Percentiles rank a stretch among this genome's conserved stretches.
phyloP scores from a whole-genome alignment of 2,329 filamentous ascomycete genomes.

The Alternaria panax region DNA sequence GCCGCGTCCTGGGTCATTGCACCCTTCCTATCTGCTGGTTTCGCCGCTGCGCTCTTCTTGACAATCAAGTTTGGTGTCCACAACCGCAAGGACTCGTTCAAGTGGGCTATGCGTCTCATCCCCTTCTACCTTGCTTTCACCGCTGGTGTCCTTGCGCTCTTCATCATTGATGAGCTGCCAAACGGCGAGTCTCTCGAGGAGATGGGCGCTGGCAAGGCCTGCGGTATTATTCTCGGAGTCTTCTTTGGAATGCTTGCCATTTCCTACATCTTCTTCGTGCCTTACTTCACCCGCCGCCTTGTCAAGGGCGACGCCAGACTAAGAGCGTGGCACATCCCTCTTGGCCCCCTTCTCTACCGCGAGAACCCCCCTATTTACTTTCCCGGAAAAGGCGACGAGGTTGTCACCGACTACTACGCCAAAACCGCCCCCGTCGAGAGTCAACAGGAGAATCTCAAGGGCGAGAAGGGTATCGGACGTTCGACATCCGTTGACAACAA shows the following conservation, averaged over 20 bases:
- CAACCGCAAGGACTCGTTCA: slow-evolving; percentile 58
- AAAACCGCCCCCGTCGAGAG: slow-evolving; percentile 28
- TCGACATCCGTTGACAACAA: slow-evolving; percentile 10
- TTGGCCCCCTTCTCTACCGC: slow-evolving; percentile 52
- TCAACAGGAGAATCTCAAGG: slow-evolving; percentile 15
- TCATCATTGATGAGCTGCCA: slow-evolving; percentile 63
- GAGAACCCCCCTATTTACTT: slow-evolving; percentile 54
- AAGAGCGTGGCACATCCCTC: slow-evolving; percentile 35
- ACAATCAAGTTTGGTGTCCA: slow-evolving; percentile 60
- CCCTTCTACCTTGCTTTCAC: slow-evolving; percentile 60
- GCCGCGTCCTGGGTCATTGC: slow-evolving; percentile 60
- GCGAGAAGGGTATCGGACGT: slow-evolving; percentile 3
- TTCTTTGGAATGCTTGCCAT: slow-evolving; percentile 33
- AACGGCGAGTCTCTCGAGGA: slow-evolving; percentile 39
- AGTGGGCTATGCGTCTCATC: slow-evolving; percentile 58
- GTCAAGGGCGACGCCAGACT: slow-evolving; percentile 35
- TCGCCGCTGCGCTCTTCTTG: slow-evolving; percentile 60
- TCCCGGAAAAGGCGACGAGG: slow-evolving; percentile 48
- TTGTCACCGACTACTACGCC: slow-evolving; percentile 54
- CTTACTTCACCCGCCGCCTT: slow-evolving; percentile 39
- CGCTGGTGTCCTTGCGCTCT: slow-evolving; percentile 60
- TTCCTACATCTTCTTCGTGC: slow-evolving; percentile 39
- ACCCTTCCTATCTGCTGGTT: slow-evolving; percentile 56
- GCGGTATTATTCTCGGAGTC: slow-evolving; percentile 38
- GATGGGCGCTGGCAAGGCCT: slow-evolving; percentile 40